Base-by-base conservation (phyloP, 768 basidiomycete species). In the Mycena rosella region DNA sequence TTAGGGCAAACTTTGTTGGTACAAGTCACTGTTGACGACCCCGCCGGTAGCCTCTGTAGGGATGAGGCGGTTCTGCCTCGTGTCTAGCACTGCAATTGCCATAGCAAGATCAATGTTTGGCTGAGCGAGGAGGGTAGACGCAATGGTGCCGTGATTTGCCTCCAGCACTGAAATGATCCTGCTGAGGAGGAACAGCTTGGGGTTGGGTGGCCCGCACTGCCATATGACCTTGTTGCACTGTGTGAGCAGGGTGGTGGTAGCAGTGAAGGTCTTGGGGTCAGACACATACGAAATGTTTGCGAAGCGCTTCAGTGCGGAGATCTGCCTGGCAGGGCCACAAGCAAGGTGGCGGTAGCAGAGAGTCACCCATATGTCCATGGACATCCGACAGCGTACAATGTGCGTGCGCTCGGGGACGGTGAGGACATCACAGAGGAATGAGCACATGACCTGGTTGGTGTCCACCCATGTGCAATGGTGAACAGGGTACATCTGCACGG, bases 381-480 rank as follows among this genome's bases (percentile, higher is more conserved):
- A 26, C 2, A 26, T 20, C 10, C n/a, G 20, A 40, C 60, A 62
- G 0, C 2, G 5, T 5, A 14, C 17, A 27, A 62, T 11, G 27
- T 29, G 26, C 6, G 9, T 10, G 1, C 20, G 36, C 17, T 62
- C 49, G 3, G 60, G 44, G 17, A 10, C 17, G 2, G 48, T n/a
- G 9, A 27, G 8, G 3, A 38, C 34, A 4, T 24, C 48, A 5
- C 17, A 6, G 8, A 60, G 18, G 59, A 38, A 60, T 30, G 59
- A 2, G 3, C 3, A 34, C 7, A 51, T 48, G 24, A 51, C 48
- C 13, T 2, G 15, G 22, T 49, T 22, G 17, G 11, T 20, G 14
- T 49, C 59, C 20, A 17, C 18, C 59, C 59, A 60, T 8, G 26
- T 24, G 17, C 40, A 48, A 18, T 38, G 34, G 17, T 60, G 59